Percentiles rank a stretch among this genome's conserved stretches.
phyloP scores from a whole-genome alignment of 768 basidiomycete genomes.

The button mushroom (Agaricus bisporus) region DNA sequence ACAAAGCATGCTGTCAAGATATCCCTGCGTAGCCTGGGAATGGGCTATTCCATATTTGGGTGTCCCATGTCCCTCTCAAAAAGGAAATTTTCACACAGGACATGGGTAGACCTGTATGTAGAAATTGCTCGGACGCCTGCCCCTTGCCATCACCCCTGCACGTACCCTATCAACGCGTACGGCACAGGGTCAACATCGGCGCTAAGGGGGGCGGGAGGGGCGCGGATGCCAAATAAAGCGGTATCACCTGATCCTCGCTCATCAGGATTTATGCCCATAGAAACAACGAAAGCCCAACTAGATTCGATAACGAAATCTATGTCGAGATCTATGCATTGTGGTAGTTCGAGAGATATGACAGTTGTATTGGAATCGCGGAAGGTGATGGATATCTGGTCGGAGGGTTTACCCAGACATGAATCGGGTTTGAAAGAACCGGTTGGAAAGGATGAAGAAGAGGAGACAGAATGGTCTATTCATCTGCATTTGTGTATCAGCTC shows the following conservation, averaged over 20 bases:
- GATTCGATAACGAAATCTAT: conserved; percentile 21
- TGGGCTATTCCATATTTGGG: too few relatives aligned
- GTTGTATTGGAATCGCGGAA: conserved; percentile 30
- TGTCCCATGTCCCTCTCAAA: too few relatives aligned
- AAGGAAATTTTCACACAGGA: too few relatives aligned
- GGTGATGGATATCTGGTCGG: conserved; percentile 35
- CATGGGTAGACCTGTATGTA: too few relatives aligned
- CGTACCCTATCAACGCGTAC: too few relatives aligned
- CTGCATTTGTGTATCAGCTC: not conserved
- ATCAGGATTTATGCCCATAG: conserved; percentile 68
- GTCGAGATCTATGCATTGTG: conserved; percentile 12
- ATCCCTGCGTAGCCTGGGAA: too few relatives aligned
- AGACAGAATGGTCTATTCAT: not conserved
- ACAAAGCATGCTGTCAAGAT: too few relatives aligned
- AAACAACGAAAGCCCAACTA: conserved; percentile 32
- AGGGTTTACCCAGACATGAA: conserved; percentile 4
- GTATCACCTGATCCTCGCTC: conserved; percentile 62
- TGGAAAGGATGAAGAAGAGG: not conserved
- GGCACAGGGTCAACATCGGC: too few relatives aligned
- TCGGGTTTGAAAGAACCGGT: not conserved
- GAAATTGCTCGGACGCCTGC: too few relatives aligned
- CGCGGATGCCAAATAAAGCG: too few relatives aligned
- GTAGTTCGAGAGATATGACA: conserved; percentile 21
- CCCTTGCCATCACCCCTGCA: too few relatives aligned
- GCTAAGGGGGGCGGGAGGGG: too few relatives aligned